Percentiles rank a stretch among this genome's conserved stretches.
Conservation (phyloP, 2,329 filamentous ascomycete species). For the Cercospora beticola region DNA sequence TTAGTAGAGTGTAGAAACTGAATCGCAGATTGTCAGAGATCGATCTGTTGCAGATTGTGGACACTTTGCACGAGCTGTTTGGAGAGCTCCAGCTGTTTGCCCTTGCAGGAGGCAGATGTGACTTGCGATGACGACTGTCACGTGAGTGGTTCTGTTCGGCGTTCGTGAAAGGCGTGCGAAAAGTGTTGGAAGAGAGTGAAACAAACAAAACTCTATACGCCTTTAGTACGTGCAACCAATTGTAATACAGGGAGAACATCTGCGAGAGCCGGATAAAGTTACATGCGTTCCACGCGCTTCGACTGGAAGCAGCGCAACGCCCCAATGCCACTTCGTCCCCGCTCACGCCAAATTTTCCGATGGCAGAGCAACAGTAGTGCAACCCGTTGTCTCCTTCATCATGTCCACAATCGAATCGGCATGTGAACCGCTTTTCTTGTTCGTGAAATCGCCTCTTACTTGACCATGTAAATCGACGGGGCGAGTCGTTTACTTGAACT, state of each 20-base stretch:
- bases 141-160: background rate
- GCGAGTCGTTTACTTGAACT: conserved; percentile 68
- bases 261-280: conserved; percentile 35
- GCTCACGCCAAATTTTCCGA: conserved; percentile 23
- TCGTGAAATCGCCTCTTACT: conserved; percentile 20
- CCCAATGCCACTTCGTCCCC: conserved; percentile 22
- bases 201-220: conserved; percentile 33
- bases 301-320: conserved; percentile 25
- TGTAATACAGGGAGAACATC: conserved; percentile 38
- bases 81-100: background rate
- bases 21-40: background rate
- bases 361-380: conserved; percentile 26
- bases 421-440: conserved; percentile 30
- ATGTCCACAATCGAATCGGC: conserved; percentile 36
- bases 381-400: conserved; percentile 20
- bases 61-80: conserved; percentile 4
- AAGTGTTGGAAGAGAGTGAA: background rate
- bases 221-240: conserved; percentile 34
- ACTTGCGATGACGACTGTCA: background rate
- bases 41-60: conserved; percentile 8
- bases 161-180: background rate
- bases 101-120: background rate
- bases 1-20: background rate
- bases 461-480: conserved; percentile 17
- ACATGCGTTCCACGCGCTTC: conserved; percentile 30